Base-by-base conservation (phyloP, 768 basidiomycete genomes). In the Pleurotus cornucopiae region DNA sequence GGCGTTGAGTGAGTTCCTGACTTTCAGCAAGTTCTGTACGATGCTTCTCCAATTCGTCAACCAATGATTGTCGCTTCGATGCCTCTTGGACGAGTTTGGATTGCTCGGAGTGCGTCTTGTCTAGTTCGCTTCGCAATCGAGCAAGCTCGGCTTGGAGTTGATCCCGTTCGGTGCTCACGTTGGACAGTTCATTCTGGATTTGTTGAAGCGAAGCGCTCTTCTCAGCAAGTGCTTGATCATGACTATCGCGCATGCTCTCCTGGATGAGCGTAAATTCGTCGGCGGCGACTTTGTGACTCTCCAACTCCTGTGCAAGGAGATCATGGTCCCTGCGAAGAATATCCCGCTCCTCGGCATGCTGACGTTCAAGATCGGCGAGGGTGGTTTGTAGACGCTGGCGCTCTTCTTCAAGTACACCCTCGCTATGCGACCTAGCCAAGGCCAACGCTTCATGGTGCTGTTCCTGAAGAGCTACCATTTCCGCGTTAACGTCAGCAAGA, bases 1-100 rank as follows among this genome's bases (percentile, higher is more conserved):
- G 83, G 46, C 80, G 83, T 67, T 91, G 89, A 21, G 93, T 73
- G 60, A 81, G 85, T 58, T 88, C 85, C 62, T 92, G 90, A 68
- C 87, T 71, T 62, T 93, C 91, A 21, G 86, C 85, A 13, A 93
- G 75, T 25, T 84, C 75, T 6, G 84, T 85, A 21, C 89, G 88
- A 67, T 91, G 88, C 37, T 77, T 82, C 62, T 93, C 90, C 34
- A 94, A 73, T 64, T 94, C 90, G 18, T 80, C 77, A 7, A 81
- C 82, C 38, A 91, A 76, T 14, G 88, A 85, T 61, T 91, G 83
- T 40, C 84, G 85, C 61, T 87, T 86, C 6, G 89, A 88, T 7
- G 82, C 84, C 65, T 90, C 89, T 61, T 85, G 80, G 30, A 84
- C 73, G 9, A 90, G 79, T 64, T 79, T 79, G 3, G 79, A 77